phyloP scores from a whole-genome alignment of 495 filamentous ascomycete species.

The Hypomontagnella monticulosa region DNA sequence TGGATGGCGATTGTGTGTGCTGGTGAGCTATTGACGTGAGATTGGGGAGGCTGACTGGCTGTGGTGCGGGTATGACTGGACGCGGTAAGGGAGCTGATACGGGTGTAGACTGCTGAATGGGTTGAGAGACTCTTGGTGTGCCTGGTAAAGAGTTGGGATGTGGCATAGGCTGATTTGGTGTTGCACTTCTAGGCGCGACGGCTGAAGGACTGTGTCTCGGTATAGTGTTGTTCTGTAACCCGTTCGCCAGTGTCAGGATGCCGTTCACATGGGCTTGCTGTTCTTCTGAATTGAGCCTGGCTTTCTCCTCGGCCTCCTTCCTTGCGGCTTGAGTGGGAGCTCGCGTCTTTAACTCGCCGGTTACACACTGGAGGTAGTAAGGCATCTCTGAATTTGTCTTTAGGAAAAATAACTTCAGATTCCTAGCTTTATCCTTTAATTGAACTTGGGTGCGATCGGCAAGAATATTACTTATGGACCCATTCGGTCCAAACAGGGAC shows the following conservation, averaged over 20 bases:
- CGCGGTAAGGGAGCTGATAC: constrained; percentile 27
- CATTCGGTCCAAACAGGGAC: constrained; percentile 84
- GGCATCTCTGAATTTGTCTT: constrained; percentile 95
- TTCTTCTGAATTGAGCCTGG: constrained; percentile 71
- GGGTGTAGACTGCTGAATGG: constrained; percentile 11
- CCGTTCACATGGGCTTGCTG: constrained; percentile 77
- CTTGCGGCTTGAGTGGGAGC: constrained; percentile 83
- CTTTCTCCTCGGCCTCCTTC: constrained; percentile 79
- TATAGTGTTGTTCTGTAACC: constrained; percentile 50
- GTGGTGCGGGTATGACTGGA: constrained; percentile 45
- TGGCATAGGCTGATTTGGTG: constrained; percentile 32
- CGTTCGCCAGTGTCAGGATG: constrained; percentile 63
- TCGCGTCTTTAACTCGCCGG: constrained; percentile 92
- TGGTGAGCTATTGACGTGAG: constrained; percentile 40
- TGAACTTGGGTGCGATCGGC: constrained; percentile 96
- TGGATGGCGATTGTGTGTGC: constrained; percentile 27
- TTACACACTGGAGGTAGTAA: constrained; percentile 89
- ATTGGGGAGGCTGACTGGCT: constrained; percentile 46
- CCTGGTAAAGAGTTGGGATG: constrained; percentile 35
- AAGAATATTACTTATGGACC: constrained; percentile 82
- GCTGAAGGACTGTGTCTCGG: constrained; percentile 34
- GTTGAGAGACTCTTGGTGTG: constrained; percentile 27
- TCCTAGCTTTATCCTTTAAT: constrained; percentile 94
- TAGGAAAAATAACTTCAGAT: constrained; percentile 93
- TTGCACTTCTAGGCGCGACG: constrained; percentile 28